Conservation (phyloP, 305 asterid species). For the Plantago lanceolata region DNA sequence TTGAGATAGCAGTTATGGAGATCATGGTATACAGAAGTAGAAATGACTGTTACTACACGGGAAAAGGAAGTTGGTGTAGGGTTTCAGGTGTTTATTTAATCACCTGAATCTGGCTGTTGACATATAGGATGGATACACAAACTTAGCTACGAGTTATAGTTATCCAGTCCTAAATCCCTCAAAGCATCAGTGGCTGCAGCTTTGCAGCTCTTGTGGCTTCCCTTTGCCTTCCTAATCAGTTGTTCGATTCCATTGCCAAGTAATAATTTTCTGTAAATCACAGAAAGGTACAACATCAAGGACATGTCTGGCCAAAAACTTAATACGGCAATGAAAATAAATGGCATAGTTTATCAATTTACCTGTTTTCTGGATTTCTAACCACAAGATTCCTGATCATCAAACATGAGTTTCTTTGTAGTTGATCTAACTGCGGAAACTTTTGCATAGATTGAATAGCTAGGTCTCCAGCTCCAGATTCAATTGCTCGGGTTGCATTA, state of each 20-base stretch:
- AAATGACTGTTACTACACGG: too few species aligned
- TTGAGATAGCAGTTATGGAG: too few species aligned
- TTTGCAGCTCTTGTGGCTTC: constrained; percentile 69
- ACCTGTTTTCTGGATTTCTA: constrained; percentile 90
- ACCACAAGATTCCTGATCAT: constrained; percentile 89
- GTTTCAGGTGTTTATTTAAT: neutral
- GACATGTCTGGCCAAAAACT: neutral
- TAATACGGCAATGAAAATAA: too few species aligned
- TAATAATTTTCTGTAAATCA: constrained; percentile 56
- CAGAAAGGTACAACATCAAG: constrained; percentile 12
- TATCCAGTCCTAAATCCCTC: constrained; percentile 78
- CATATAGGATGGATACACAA: neutral
- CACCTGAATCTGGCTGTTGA: neutral
- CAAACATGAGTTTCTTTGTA: constrained; percentile 70
- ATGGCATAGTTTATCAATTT: constrained; percentile 3
- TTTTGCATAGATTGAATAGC: constrained; percentile 76
- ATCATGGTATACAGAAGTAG: too few species aligned
- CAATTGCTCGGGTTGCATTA: constrained; percentile 73
- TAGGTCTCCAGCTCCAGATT: constrained; percentile 92
- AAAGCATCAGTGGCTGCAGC: constrained; percentile 91
- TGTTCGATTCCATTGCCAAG: constrained; percentile 74
- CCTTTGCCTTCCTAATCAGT: constrained; percentile 69
- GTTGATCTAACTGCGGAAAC: constrained; percentile 71
- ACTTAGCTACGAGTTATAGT: constrained; percentile 51
- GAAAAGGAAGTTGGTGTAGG: too few species aligned